phyloP scores from a whole-genome alignment of 805 yeast species.

The Cyberlindnera misumaiensis region DNA sequence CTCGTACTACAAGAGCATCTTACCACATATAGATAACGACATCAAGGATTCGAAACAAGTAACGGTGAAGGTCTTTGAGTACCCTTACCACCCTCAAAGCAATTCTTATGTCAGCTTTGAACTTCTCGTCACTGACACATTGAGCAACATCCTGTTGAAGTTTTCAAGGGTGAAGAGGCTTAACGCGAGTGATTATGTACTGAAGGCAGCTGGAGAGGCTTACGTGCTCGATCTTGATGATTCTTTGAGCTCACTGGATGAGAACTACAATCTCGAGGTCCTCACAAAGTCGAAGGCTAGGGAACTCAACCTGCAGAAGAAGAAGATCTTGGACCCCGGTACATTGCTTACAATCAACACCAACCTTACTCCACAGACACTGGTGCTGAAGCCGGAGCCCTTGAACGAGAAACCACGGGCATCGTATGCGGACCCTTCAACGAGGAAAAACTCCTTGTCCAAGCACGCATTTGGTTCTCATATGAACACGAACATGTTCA shows the following conservation, averaged over 20 bases:
- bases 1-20: slow-evolving; percentile 32
- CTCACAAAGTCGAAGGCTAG: slow-evolving; percentile 37
- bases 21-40: slow-evolving; percentile 21
- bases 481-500: slow-evolving; percentile 29
- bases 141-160: slow-evolving; percentile 30
- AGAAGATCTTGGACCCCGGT: slow-evolving; percentile 18
- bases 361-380: slow-evolving; percentile 24
- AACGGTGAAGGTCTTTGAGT: slow-evolving; percentile 26
- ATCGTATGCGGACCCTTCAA: neutral
- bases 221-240: slow-evolving; percentile 30
- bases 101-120: slow-evolving; percentile 23
- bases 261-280: slow-evolving; percentile 33
- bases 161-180: slow-evolving; percentile 29
- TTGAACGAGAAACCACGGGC: too few species aligned
- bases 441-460: neutral
- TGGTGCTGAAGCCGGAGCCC: slow-evolving; percentile 10
- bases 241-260: slow-evolving; percentile 35
- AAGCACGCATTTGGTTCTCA: slow-evolving; percentile 18
- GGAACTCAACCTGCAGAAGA: slow-evolving; percentile 26
- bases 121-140: slow-evolving; percentile 27
- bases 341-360: slow-evolving; percentile 24
- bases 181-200: slow-evolving; percentile 29
- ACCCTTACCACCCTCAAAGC: slow-evolving; percentile 27
- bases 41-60: slow-evolving; percentile 23
- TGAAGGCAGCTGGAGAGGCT: slow-evolving; percentile 29